These are phyloP conservation scores for Adansonia grandidieri DNA, from an alignment of 441 rosid species.

Conservation along the genomic window DNA sequence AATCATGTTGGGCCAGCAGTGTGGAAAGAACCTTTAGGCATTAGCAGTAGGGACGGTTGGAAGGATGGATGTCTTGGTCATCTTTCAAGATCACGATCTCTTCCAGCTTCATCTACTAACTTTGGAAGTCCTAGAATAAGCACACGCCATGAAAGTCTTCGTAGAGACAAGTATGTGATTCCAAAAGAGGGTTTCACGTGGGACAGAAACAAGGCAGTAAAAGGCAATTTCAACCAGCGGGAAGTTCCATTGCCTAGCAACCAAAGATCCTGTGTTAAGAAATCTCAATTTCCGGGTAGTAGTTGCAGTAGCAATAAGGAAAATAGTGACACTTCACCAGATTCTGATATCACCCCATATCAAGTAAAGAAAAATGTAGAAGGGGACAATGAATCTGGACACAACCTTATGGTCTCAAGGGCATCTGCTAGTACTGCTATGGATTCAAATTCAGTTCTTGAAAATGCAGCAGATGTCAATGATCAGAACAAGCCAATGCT, in stretches of 20 bases:
- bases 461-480: slow-evolving; percentile 41
- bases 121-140: slow-evolving; percentile 48
- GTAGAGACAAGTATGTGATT: slow-evolving; percentile 48
- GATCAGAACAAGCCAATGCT: slow-evolving; percentile 40
- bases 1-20: slow-evolving; percentile 36
- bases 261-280: slow-evolving; percentile 45
- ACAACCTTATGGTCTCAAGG: slow-evolving; percentile 45
- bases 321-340: slow-evolving; percentile 46
- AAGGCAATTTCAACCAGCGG: slow-evolving; percentile 43
- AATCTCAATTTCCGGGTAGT: slow-evolving; percentile 38
- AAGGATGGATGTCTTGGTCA: slow-evolving; percentile 54
- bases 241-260: slow-evolving; percentile 49
- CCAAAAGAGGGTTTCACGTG: slow-evolving; percentile 50
- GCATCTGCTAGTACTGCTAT: slow-evolving; percentile 35
- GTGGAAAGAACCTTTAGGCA: slow-evolving; percentile 75
- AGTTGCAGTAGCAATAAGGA: slow-evolving; percentile 33
- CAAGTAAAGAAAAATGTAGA: slow-evolving; percentile 39
- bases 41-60: slow-evolving; percentile 98
- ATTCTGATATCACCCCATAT: slow-evolving; percentile 41
- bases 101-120: slow-evolving; percentile 56
- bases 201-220: slow-evolving; percentile 50
- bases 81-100: slow-evolving; percentile 69
- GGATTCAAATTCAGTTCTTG: slow-evolving; percentile 45
- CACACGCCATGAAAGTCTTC: slow-evolving; percentile 38
- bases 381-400: slow-evolving; percentile 38